A percentile compares a stretch with the other conserved stretches of the same genome.
Evolutionary conservation across 2,329 filamentous ascomycete genomes (phyloP).

Genomic region (Exophiala xenobiotica): DNA sequence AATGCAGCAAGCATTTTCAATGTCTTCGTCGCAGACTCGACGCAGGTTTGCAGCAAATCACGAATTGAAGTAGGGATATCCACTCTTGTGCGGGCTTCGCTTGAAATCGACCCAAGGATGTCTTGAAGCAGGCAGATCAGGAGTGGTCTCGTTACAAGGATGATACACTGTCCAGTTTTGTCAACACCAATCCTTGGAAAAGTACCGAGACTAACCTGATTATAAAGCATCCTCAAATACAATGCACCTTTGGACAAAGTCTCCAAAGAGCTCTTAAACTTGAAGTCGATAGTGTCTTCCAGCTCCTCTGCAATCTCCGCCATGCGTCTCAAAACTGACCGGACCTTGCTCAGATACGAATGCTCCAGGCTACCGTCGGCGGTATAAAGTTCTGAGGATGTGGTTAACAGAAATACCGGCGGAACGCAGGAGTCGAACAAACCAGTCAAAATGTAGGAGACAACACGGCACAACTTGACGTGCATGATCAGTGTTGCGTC

Average conservation of each 20-base stretch:
- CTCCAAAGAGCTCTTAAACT: neutral
- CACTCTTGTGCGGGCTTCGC: slow-evolving; percentile 1
- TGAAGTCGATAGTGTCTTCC: neutral
- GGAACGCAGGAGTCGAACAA: too few relatives aligned
- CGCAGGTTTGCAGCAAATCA: neutral
- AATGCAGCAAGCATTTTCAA: neutral
- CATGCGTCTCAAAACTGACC: slow-evolving; percentile 2
- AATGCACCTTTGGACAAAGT: slow-evolving; percentile 1
- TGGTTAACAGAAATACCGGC: too few relatives aligned
- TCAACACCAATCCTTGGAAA: neutral
- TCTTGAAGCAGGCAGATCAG: neutral
- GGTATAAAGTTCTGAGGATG: neutral
- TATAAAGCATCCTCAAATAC: neutral
- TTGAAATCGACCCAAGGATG: neutral
- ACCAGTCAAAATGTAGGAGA: slow-evolving; percentile 49
- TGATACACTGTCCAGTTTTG: neutral
- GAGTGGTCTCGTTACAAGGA: slow-evolving; percentile 1
- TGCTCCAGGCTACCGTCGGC: slow-evolving; percentile 3
- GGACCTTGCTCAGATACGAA: neutral
- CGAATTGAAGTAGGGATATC: too few relatives aligned
- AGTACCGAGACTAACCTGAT: neutral
- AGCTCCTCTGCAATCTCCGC: slow-evolving; percentile 3
- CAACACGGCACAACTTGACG: slow-evolving; percentile 48
- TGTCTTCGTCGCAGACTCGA: slow-evolving; percentile 1
- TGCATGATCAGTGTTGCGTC: slow-evolving; percentile 46